phyloP scores from a whole-genome alignment of 768 basidiomycete species.

The Psilocybe sp. region DNA sequence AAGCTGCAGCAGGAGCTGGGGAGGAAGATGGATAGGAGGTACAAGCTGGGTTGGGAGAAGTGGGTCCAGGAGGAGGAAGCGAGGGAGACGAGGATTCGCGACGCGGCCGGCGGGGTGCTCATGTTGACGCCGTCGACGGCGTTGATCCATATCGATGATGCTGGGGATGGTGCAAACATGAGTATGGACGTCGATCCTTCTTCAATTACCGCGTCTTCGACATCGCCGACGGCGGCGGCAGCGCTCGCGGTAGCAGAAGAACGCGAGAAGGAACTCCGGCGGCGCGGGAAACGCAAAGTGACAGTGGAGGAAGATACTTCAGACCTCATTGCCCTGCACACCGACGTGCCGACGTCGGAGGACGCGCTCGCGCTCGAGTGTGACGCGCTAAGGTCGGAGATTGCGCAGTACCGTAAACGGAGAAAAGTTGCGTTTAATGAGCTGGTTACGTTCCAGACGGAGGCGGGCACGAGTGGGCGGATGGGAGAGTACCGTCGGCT shows the following conservation, averaged over 20 bases:
- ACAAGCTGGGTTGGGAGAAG: conserved; percentile 87
- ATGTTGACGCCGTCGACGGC: conserved; percentile 42
- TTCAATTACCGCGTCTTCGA: too few relatives aligned
- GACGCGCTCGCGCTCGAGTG: conserved; percentile 54
- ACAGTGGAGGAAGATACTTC: conserved; percentile 53
- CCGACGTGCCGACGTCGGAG: conserved; percentile 54
- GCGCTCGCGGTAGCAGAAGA: too few relatives aligned
- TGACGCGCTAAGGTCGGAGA: conserved; percentile 60
- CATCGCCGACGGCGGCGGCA: too few relatives aligned
- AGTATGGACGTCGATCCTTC: conserved; percentile 38
- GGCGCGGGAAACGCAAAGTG: conserved; percentile 49
- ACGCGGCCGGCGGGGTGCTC: conserved; percentile 57
- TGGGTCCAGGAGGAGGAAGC: conserved; percentile 87
- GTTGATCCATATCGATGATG: conserved; percentile 45
- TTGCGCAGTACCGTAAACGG: conserved; percentile 62
- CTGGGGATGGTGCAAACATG: conserved; percentile 32
- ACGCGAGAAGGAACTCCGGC: too few relatives aligned
- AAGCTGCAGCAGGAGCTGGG: conserved; percentile 65
- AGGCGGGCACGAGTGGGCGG: conserved; percentile 84
- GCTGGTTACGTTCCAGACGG: conserved; percentile 78
- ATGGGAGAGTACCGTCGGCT: conserved; percentile 88
- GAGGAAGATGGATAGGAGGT: conserved; percentile 76
- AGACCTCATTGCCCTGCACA: conserved; percentile 60
- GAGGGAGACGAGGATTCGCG: conserved; percentile 68
- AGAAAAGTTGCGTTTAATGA: conserved; percentile 73